Evolutionary conservation across 1,139 yeast species (phyloP), one percentile per base, ranked within the genome.

Genomic region (Yamadazyma jaroonii): DNA sequence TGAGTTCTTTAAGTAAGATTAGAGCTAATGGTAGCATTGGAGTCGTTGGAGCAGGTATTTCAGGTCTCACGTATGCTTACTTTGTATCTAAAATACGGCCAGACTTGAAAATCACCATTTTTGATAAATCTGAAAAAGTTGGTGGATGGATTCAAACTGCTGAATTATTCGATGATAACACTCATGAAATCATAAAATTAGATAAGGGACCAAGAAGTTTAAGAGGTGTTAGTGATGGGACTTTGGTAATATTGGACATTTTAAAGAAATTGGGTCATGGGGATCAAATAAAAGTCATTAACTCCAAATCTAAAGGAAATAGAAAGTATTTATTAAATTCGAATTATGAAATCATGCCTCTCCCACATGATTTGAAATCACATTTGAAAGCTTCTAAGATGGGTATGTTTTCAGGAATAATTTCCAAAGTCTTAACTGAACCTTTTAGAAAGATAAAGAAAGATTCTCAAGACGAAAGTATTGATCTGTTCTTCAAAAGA

Each of bases 111-210:
- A 72, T 92, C 36, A 76, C 77, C 2, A 56, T 92, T 0, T 74
- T 72, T 43, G 97, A 92, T 48, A 57, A 71, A 17, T 46, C 67
- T 2, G 37, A 52, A 1, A 62, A 77, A 33, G 64, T 78, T 6
- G 97, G 97, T 12, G 98, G 98, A 0, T 89, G 87, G 77, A 84
- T 92, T 55, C 62, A 72, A 29, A 75, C 94, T 0, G 57, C 65
- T 39, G 47, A 50, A 17, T 40, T 53, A 10, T 46, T 28, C 25
- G 39, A 38, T 14, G 23, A 14, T 22, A 10, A 12, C 3, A 13
- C 22, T 7, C 5, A 21, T 6, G 25, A 28, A 12, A n/a, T 31
- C 6, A 37, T 45, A 6, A 37, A 39, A 24, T 50, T 84, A 8
- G 92, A 84, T 49, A 82, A 81, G 47, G 94, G 94, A 0, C 92